These are phyloP conservation scores for Abrus precatorius DNA, from an alignment of 306 rosid genomes.

Conservation along the genomic window DNA sequence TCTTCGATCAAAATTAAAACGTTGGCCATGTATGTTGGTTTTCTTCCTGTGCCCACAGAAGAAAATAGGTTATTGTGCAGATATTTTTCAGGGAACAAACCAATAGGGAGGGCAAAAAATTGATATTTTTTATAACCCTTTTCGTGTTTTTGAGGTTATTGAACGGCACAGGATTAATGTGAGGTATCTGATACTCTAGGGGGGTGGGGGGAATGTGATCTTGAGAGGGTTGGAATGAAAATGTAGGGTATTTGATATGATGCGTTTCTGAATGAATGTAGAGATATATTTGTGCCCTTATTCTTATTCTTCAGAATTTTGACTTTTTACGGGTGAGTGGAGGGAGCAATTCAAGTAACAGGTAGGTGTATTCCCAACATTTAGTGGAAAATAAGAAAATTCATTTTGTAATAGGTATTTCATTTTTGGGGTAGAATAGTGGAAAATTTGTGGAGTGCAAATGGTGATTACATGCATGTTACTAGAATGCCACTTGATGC, in stretches of 20 bases:
- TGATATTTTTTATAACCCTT: neutral
- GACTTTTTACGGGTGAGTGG: conserved; percentile 21
- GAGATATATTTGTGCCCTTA: neutral
- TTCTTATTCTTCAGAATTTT: neutral
- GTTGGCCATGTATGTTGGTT: conserved; percentile 1
- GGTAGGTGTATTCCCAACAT: neutral
- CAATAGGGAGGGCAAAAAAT: neutral
- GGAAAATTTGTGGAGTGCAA: neutral
- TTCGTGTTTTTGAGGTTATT: conserved; percentile 17
- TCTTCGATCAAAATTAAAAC: conserved; percentile 17
- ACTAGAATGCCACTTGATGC: conserved; percentile 12
- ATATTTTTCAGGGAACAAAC: neutral
- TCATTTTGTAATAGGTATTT: neutral
- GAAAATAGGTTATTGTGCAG: neutral
- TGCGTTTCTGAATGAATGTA: conserved; percentile 2
- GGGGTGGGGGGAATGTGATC: neutral
- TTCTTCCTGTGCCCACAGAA: neutral
- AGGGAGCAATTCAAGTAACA: neutral
- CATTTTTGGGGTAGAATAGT: neutral
- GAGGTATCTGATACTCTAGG: neutral
- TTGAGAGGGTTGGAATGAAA: conserved; percentile 2
- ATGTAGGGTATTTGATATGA: neutral
- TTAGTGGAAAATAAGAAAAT: neutral
- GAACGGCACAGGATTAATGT: neutral
- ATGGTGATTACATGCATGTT: neutral